These are phyloP conservation scores for Cairneyella variabilis DNA, from an alignment of 495 filamentous ascomycete species.

Conservation along the genomic window DNA sequence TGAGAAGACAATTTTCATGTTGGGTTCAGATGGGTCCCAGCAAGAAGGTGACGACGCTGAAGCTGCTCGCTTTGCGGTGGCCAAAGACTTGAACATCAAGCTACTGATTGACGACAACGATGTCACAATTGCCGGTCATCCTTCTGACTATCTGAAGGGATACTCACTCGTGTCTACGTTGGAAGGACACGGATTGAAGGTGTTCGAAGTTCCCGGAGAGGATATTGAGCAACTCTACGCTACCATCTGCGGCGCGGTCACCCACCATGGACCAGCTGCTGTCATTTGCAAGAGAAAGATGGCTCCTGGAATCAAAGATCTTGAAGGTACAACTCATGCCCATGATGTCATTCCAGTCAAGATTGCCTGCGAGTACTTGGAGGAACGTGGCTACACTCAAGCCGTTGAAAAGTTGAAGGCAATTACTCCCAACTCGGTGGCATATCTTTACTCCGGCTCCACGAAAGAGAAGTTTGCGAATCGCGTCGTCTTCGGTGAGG, in stretches of 20 bases:
- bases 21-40: constrained; percentile 22
- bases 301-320: constrained; percentile 18
- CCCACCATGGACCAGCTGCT: constrained; percentile 18
- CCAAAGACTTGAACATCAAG: constrained; percentile 19
- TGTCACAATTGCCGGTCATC: constrained; percentile 22
- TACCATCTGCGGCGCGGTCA: constrained; percentile 13
- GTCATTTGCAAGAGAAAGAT: constrained; percentile 20
- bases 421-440: constrained; percentile 14
- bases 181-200: constrained; percentile 16
- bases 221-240: constrained; percentile 20
- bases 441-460: constrained; percentile 18
- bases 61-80: constrained; percentile 18
- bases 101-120: constrained; percentile 19
- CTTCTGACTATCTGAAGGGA: constrained; percentile 19
- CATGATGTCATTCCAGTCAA: constrained; percentile 24
- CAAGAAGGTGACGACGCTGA: constrained; percentile 23
- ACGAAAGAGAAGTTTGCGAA: constrained; percentile 12
- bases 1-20: constrained; percentile 17
- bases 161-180: constrained; percentile 12
- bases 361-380: constrained; percentile 14
- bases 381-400: constrained; percentile 18
- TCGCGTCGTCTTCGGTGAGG: constrained; percentile 20
- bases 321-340: constrained; percentile 19
- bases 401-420: constrained; percentile 15
- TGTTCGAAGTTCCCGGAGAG: constrained; percentile 16